These are phyloP conservation scores for Verticillium zaregamsianum DNA, from an alignment of 2,329 filamentous ascomycete genomes.

Conservation along the genomic window DNA sequence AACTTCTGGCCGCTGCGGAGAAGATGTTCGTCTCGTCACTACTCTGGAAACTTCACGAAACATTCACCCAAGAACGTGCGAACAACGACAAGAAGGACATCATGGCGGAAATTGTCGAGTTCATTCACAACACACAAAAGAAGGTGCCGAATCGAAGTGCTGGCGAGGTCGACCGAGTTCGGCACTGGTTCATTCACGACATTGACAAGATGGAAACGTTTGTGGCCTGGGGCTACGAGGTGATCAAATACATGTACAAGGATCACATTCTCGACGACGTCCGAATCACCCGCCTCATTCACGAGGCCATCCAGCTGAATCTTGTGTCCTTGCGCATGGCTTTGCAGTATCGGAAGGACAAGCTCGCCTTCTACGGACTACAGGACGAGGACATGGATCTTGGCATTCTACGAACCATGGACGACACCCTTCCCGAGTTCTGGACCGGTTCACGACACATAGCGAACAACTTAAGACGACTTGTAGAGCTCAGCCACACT, in stretches of 20 bases:
- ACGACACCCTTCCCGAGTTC: constrained; percentile 68
- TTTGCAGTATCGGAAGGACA: constrained; percentile 67
- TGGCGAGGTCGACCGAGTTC: constrained; percentile 72
- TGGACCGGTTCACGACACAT: constrained; percentile 75
- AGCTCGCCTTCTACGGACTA: constrained; percentile 70
- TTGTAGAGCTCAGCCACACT: constrained; percentile 52
- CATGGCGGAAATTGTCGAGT: constrained; percentile 69
- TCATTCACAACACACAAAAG: constrained; percentile 73
- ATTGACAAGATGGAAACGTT: constrained; percentile 69
- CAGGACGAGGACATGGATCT: constrained; percentile 60
- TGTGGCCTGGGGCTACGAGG: constrained; percentile 73
- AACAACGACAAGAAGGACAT: constrained; percentile 63
- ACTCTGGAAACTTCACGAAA: constrained; percentile 79
- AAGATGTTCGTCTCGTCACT: constrained; percentile 76
- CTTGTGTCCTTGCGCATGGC: constrained; percentile 67
- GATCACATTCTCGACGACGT: constrained; percentile 53
- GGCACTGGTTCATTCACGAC: constrained; percentile 84
- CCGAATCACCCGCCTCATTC: constrained; percentile 50
- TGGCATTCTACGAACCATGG: constrained; percentile 60
- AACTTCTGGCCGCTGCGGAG: constrained; percentile 82
- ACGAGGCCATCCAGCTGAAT: constrained; percentile 63
- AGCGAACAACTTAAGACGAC: constrained; percentile 57
- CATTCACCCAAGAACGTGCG: constrained; percentile 55
- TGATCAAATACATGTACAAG: constrained; percentile 68
- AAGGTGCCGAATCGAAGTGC: constrained; percentile 58